These are phyloP conservation scores for Fusarium pseudonygamai DNA, from an alignment of 2,329 filamentous ascomycete genomes.

Conservation along the genomic window DNA sequence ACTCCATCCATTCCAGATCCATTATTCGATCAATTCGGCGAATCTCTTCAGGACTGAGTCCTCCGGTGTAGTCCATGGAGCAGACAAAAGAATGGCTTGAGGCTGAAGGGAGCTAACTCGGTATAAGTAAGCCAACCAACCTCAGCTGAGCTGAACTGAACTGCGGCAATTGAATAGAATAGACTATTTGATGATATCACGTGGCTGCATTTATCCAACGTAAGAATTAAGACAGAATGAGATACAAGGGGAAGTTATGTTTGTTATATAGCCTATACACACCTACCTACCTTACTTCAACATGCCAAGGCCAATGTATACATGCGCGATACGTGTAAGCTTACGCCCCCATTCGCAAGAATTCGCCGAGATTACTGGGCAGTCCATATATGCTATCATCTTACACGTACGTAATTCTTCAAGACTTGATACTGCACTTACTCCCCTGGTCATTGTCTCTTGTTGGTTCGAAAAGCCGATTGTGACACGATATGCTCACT, in stretches of 20 bases:
- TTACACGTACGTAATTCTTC: not conserved
- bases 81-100: not conserved
- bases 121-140: not conserved
- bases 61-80: constrained; percentile 1
- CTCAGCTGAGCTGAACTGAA: not conserved
- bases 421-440: not conserved
- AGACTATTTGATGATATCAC: constrained; percentile 10
- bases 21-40: constrained; percentile 7
- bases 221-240: not conserved
- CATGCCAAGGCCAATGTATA: not conserved
- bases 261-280: not conserved
- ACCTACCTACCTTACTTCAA: not conserved
- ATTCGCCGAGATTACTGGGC: not conserved
- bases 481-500: not conserved
- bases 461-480: not conserved
- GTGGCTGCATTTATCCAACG: constrained; percentile 1
- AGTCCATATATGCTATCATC: not conserved
- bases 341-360: not conserved
- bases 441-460: not conserved
- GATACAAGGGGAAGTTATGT: not conserved
- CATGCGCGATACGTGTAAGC: not conserved
- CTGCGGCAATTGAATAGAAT: not conserved
- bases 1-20: constrained; percentile 21
- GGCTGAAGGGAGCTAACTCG: not conserved
- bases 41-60: constrained; percentile 10